A percentile compares a stretch with the other conserved stretches of the same genome.
phyloP scores from a whole-genome alignment of 495 filamentous ascomycete species.

The Penicillium tannophilum region DNA sequence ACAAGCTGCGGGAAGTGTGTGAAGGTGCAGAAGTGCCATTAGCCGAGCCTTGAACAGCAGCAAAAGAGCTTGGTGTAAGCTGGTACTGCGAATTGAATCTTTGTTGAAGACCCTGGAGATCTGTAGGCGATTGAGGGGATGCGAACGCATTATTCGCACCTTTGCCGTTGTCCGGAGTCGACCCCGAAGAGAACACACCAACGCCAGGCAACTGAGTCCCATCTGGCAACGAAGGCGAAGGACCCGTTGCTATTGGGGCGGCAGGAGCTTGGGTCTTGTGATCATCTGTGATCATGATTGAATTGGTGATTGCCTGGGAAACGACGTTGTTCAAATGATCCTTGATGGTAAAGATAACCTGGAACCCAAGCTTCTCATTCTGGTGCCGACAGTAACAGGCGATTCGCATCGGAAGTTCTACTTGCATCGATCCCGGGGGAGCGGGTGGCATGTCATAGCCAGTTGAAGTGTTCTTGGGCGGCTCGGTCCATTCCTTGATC shows the following conservation, averaged over 20 bases:
- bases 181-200: conserved; percentile 47
- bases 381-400: conserved; percentile 97
- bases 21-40: conserved; percentile 49
- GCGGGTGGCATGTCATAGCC: conserved; percentile 41
- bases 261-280: conserved; percentile 77
- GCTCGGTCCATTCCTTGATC: conserved; percentile 78
- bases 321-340: conserved; percentile 72
- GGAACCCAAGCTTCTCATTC: conserved; percentile 86
- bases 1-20: conserved; percentile 64
- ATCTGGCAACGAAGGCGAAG: conserved; percentile 43
- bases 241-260: conserved; percentile 36
- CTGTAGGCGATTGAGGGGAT: conserved; percentile 46
- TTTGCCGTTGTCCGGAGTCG: conserved; percentile 33
- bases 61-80: conserved; percentile 38
- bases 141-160: conserved; percentile 22
- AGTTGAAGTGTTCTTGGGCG: conserved; percentile 42
- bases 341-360: conserved; percentile 92
- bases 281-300: conserved; percentile 95
- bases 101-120: conserved; percentile 57
- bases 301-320: conserved; percentile 80
- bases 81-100: conserved; percentile 50
- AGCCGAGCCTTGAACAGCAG: conserved; percentile 32
- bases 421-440: conserved; percentile 66
- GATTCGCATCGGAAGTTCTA: conserved; percentile 90
- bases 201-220: conserved; percentile 47